Conservation (phyloP, 805 yeast species). For the Starmerella scarabaei region DNA sequence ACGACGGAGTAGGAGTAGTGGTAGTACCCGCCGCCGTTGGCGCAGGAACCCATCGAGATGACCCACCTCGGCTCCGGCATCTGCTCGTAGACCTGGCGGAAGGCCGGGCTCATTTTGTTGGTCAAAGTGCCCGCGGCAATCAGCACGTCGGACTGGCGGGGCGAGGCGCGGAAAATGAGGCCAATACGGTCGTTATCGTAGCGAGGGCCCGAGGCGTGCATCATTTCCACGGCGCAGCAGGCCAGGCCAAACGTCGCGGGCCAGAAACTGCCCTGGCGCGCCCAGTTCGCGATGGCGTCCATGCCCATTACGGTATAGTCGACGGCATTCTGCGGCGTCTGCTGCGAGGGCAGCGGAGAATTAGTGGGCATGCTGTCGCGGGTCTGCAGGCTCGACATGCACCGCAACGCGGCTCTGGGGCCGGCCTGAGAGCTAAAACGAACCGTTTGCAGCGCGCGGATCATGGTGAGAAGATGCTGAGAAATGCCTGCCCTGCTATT, state of each 20-base stretch:
- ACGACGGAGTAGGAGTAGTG: conserved; percentile 82
- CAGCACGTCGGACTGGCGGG: conserved; percentile 85
- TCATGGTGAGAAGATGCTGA: no score
- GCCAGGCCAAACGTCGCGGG: conserved; percentile 87
- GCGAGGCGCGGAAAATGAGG: conserved; percentile 85
- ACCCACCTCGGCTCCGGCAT: conserved; percentile 95
- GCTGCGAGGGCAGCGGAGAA: conserved; percentile 56
- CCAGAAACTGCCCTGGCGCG: conserved; percentile 84
- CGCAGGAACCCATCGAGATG: conserved; percentile 87
- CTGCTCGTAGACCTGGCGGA: conserved; percentile 85
- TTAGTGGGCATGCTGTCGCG: conserved; percentile 40
- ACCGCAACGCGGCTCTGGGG: conserved; percentile 6
- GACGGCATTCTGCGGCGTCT: conserved; percentile 44
- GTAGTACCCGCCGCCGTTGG: conserved; percentile 88
- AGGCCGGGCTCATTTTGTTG: conserved; percentile 86
- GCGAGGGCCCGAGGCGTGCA: conserved; percentile 84
- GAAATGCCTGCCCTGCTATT: no score
- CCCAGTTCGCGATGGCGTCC: conserved; percentile 81
- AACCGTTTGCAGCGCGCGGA: no score
- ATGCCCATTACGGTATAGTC: conserved; percentile 74
- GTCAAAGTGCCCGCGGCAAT: conserved; percentile 87
- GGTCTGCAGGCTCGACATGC: conserved; percentile 21
- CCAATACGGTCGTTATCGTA: conserved; percentile 88
- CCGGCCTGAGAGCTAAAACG: no score
- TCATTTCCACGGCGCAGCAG: conserved; percentile 91